Evolutionary conservation across 2,329 filamentous ascomycete species (phyloP), one percentile per base, ranked within the genome.

Genomic region (Penicillium concentricum): DNA sequence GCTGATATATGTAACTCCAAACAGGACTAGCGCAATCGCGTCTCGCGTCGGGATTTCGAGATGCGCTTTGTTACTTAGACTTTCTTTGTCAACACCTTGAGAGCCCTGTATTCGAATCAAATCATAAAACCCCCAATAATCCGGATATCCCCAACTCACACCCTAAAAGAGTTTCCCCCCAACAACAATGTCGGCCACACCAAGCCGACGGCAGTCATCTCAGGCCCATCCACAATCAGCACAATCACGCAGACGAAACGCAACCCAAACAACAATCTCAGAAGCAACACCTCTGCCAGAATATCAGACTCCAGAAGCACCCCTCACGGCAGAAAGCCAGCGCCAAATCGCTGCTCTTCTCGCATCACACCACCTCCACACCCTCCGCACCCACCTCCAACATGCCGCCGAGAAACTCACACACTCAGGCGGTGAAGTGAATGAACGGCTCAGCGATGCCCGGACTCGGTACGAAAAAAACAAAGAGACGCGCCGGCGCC

Each of bases 301-400:
- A 7, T 87, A 87, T 68, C 74, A 85, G 67, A 74, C 78, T 16
- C 82, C 82, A 2, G 70, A 72, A 10, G 80, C 80, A 54, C 77
- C 83, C 0, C 78, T 87, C 20, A 83, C 79, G 50, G 59, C 63
- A 0, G 67, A 72, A 10, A 78, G 78, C 2, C 79, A 82, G 57
- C 72, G 74, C 24, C 72, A 75, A 1, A 73, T 88, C 5, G 69
- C 76, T 2, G 60, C 70, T 0, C 69, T 88, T 4, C 67, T 77
- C 7, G 68, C 75, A 18, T 72, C 72, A 4, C 70, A 76, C 10
- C 71, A 76, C 18, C 67, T 81, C 9, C 64, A 68, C 1, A 74
- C 76, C 18, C 72, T 87, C 1, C 79, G 80, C 39, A 74, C 74
- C 2, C 78, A 84, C 42, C 70, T 85, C 24, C 70, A 74, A 22